A percentile compares a stretch with the other conserved stretches of the same genome.
These are phyloP conservation scores for Eremothecium cymbalariae DNA, from an alignment of 1,139 yeast genomes.

Conservation along the genomic window DNA sequence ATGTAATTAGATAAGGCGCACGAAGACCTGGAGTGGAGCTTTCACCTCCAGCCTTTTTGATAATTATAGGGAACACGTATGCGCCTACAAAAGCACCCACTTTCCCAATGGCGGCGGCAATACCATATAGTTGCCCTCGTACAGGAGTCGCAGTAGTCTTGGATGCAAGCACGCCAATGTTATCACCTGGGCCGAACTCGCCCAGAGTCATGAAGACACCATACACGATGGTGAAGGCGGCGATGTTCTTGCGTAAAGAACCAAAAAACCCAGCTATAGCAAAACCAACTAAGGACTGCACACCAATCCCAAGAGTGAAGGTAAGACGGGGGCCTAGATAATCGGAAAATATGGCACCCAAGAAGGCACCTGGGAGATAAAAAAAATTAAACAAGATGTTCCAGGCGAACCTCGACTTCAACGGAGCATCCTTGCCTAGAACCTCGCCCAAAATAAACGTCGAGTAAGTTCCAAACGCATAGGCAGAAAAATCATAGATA, in stretches of 20 bases:
- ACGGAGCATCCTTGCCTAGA: slow-evolving; percentile 42
- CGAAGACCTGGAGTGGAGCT: slow-evolving; percentile 45
- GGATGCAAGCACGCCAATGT: slow-evolving; percentile 78
- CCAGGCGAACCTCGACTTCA: slow-evolving; percentile 77
- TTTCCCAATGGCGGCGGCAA: slow-evolving; percentile 87
- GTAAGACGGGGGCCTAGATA: slow-evolving; percentile 83
- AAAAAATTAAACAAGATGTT: slow-evolving; percentile 79
- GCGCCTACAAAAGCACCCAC: slow-evolving; percentile 91
- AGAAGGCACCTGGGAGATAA: slow-evolving; percentile 80
- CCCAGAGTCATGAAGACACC: slow-evolving; percentile 84
- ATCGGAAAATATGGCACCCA: slow-evolving; percentile 80
- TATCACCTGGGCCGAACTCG: slow-evolving; percentile 93
- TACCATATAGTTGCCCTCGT: slow-evolving; percentile 85
- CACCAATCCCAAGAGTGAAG: slow-evolving; percentile 53
- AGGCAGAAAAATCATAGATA: slow-evolving; percentile 78
- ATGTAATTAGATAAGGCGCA: slow-evolving; percentile 77
- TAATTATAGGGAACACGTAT: slow-evolving; percentile 73
- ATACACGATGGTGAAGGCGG: slow-evolving; percentile 72
- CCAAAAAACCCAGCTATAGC: slow-evolving; percentile 71
- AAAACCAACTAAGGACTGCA: slow-evolving; percentile 77
- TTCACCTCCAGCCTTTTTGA: slow-evolving; percentile 44
- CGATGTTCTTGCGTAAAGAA: slow-evolving; percentile 51
- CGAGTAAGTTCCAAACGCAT: slow-evolving; percentile 82
- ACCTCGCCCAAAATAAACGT: slow-evolving; percentile 56
- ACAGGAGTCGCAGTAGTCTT: slow-evolving; percentile 81